These are phyloP conservation scores for Pelargonium cotyledonis DNA, from an alignment of 441 rosid species.

Conservation along the genomic window DNA sequence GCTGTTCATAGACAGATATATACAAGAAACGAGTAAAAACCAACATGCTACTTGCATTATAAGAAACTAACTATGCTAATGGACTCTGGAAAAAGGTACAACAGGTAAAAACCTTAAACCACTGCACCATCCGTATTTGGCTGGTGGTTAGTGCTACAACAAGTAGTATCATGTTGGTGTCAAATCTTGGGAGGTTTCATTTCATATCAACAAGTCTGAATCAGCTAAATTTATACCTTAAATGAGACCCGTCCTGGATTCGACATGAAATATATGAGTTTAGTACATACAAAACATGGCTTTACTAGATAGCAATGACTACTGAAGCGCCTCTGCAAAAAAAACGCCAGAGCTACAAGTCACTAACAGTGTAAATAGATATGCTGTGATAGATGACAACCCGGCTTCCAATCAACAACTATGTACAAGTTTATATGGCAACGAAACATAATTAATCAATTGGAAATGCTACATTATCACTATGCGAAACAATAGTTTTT, in stretches of 20 bases:
- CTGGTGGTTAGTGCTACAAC: background rate
- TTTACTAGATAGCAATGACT: constrained; percentile 1
- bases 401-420: background rate
- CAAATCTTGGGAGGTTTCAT: background rate
- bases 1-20: too few species aligned
- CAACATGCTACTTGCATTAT: too few species aligned
- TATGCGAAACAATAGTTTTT: too few species aligned
- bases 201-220: background rate
- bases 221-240: background rate
- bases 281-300: background rate
- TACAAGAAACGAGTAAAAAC: too few species aligned
- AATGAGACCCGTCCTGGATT: background rate
- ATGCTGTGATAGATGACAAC: background rate
- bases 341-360: background rate
- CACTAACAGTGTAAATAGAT: background rate
- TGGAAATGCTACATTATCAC: too few species aligned
- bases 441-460: too few species aligned
- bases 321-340: background rate
- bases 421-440: background rate
- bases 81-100: background rate
- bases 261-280: background rate
- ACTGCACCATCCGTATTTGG: background rate
- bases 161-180: background rate
- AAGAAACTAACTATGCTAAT: too few species aligned
- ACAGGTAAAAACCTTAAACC: background rate